Conservation (phyloP, 805 yeast genomes). For the Torulaspora quercuum region DNA sequence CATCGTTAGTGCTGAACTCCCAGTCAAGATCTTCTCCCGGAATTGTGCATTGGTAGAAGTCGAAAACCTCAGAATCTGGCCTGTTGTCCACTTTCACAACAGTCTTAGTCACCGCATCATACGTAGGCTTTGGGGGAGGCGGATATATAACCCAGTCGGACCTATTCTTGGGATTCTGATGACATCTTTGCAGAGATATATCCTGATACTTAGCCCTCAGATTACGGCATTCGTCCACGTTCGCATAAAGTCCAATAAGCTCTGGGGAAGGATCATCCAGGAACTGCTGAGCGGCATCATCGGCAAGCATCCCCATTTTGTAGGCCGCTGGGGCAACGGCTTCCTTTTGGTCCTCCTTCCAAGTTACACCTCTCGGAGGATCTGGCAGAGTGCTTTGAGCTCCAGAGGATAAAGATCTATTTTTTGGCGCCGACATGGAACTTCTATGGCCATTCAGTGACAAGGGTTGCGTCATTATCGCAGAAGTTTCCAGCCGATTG, state of each 20-base stretch:
- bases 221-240: constrained; percentile 63
- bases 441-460: constrained; percentile 5
- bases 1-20: constrained; percentile 53
- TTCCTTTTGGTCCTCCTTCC: constrained; percentile 9
- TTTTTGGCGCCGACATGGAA: constrained; percentile 2
- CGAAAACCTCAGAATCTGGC: constrained; percentile 45
- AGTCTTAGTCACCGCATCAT: constrained; percentile 60
- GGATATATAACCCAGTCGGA: constrained; percentile 82
- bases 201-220: constrained; percentile 73
- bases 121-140: constrained; percentile 87
- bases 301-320: constrained; percentile 46
- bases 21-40: constrained; percentile 48
- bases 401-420: constrained; percentile 25
- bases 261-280: constrained; percentile 66
- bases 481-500: constrained; percentile 17
- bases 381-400: constrained; percentile 31
- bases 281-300: constrained; percentile 48
- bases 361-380: constrained; percentile 12
- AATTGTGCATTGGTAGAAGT: constrained; percentile 40
- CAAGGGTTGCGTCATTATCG: constrained; percentile 22
- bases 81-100: constrained; percentile 41
- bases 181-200: constrained; percentile 66
- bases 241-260: constrained; percentile 56
- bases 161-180: constrained; percentile 80
- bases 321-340: constrained; percentile 28